Conservation (phyloP, 2,329 filamentous ascomycete genomes). For the Fusarium subtropicale region DNA sequence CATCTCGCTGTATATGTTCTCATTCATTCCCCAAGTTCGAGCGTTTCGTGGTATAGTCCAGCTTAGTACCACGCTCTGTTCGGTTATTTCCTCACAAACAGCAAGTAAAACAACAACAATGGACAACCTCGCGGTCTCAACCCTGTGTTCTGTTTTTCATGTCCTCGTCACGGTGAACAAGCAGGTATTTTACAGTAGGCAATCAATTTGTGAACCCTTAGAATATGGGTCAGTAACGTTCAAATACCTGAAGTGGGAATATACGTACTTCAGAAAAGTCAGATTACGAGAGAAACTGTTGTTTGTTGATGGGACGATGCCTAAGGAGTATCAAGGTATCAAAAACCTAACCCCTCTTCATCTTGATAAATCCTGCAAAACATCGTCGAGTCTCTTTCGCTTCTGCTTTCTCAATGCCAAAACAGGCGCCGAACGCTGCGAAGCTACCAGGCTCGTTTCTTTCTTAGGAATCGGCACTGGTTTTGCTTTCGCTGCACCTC, state of each 20-base stretch:
- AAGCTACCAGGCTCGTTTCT: slow-evolving; percentile 22
- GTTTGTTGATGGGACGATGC: neutral
- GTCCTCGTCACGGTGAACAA: neutral
- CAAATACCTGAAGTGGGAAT: neutral
- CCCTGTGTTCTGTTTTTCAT: too few relatives aligned
- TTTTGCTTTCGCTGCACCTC: slow-evolving; percentile 2
- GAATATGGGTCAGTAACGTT: neutral
- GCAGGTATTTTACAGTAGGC: neutral
- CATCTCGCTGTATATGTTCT: neutral
- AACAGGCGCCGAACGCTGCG: slow-evolving; percentile 34
- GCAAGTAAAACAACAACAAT: neutral
- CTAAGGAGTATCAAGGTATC: too few relatives aligned
- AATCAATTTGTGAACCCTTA: neutral
- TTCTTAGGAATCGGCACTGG: slow-evolving; percentile 22
- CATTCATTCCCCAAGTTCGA: neutral
- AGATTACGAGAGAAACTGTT: neutral
- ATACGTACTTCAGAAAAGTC: neutral
- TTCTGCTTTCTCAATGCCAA: slow-evolving; percentile 48
- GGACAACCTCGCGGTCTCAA: too few relatives aligned
- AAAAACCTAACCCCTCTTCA: slow-evolving; percentile 4
- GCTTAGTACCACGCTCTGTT: neutral
- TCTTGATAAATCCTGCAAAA: slow-evolving; percentile 49
- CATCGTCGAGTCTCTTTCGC: slow-evolving; percentile 51
- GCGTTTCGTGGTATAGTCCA: neutral
- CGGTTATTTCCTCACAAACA: neutral